Conservation (phyloP, 169 alveolate genomes). For the Cryptosporidium baileyi region DNA sequence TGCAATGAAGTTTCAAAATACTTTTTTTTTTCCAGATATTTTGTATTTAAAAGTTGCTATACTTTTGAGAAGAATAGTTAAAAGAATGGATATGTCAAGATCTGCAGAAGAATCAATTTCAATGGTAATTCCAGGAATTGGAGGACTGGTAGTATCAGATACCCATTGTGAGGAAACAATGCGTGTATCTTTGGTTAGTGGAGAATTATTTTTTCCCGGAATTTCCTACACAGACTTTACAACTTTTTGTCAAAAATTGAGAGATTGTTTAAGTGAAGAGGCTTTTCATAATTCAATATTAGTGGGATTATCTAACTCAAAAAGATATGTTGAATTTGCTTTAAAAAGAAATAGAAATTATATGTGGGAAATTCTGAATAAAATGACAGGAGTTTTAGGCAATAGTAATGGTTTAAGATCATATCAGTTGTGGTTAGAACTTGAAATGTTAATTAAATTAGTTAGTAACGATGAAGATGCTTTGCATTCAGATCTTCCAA, state of each 20-base stretch:
- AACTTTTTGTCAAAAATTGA: slow-evolving; percentile 23
- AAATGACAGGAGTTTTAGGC: slow-evolving; percentile 53
- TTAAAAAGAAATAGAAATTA: slow-evolving; percentile 31
- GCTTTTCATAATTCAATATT: slow-evolving; percentile 42
- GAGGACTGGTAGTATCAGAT: slow-evolving; percentile 55
- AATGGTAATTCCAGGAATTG: slow-evolving; percentile 40
- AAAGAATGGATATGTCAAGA: slow-evolving; percentile 32
- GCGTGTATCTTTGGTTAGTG: slow-evolving; percentile 12
- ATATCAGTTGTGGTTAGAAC: slow-evolving; percentile 43
- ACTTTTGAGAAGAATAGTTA: slow-evolving; percentile 19
- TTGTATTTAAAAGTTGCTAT: slow-evolving; percentile 6
- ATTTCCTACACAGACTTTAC: slow-evolving; percentile 17
- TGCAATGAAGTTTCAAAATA: slow-evolving; percentile 39
- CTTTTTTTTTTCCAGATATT: slow-evolving; percentile 64
- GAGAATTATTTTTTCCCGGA: slow-evolving; percentile 28
- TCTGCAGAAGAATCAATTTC: slow-evolving; percentile 58
- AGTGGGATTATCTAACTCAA: slow-evolving; percentile 14
- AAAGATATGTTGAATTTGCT: slow-evolving; percentile 41
- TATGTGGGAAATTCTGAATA: slow-evolving; percentile 59
- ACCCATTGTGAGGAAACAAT: slow-evolving; percentile 37
- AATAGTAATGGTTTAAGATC: slow-evolving; percentile 21
- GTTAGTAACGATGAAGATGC: slow-evolving; percentile 19
- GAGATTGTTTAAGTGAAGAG: not conserved
- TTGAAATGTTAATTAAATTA: slow-evolving; percentile 16
- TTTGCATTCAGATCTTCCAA: slow-evolving; percentile 61